Base-by-base conservation (phyloP, 106 monocot genomes). In the Phalaenopsis equestris region DNA sequence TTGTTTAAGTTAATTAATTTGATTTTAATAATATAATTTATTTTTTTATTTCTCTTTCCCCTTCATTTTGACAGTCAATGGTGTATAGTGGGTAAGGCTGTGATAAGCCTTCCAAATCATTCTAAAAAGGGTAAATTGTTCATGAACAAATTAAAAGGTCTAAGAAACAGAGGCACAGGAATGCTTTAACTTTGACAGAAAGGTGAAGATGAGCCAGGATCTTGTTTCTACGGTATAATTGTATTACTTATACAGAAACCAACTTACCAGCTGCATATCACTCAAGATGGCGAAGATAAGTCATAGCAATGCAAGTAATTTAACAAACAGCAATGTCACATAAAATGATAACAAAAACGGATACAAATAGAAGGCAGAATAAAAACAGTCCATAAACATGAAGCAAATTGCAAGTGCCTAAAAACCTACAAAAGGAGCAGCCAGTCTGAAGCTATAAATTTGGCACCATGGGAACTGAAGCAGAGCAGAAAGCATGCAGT, bases 391-490 rank as follows among this genome's bases (percentile, higher is more conserved):
- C 48, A 48, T n/a, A 58, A 58, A 58, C 18, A 58, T 58, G 16
- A 2, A 19, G 2, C 1, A 58, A 58, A 16, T 58, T 58, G n/a
- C 57, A 47, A 49, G 47, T 76, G 52, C 76, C 76, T 52, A 38
- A 17, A 76, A 30, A 10, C 48, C 24, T 76, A 48, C 24, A 76
- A 49, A 49, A 56, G 67, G 18, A 79, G 75, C 8, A 86, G 42
- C 67, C 79, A 85, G 16, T 67, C 70, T 10, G 41, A 43, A 56
- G 77, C 42, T 17, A 83, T 42, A 17, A 88, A 83, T 75, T 85
- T 88, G 56, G 81, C 78, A 17, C 75, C 23, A 76, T 88, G 85
- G 3, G 88, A 83, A 78, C 77, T 57, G 14, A 85, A 85, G 85
- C 80, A 85, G n/a, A 85, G 65, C 39, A 24, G 67, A 81, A 85